Evolutionary conservation across 768 basidiomycete species (phyloP), one percentile per base, ranked within the genome.

Genomic region (Russula ochroleuca): DNA sequence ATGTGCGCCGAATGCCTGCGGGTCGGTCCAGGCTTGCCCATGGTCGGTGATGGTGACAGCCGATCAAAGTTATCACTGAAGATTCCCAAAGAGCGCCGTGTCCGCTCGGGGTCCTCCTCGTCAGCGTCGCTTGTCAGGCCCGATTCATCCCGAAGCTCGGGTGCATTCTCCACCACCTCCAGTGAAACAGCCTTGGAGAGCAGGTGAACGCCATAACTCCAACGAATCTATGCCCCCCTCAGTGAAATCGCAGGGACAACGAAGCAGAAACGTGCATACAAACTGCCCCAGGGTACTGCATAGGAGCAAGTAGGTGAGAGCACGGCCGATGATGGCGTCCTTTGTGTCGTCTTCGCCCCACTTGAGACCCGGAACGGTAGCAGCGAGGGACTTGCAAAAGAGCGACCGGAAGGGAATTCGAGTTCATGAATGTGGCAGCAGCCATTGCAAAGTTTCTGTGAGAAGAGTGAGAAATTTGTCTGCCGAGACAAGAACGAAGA

Each of bases 281-380:
- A 98, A 85, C 94, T 96, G 96, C 49, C 97, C 97, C 37, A 98
- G 80, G 0, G 95, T 97, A 63, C 91, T 94, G 73, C 95, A 95
- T 23, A 98, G 79, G 8, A 97, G 92, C 50, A 96, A 82, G 71
- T 96, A 95, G 0, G 89, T 90, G 61, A 96, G 77, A 0, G 92
- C 93, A 9, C 97, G 83, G 35, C 95, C 95, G 35, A 98, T 81
- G 91, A 96, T 98, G 25, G 87, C 85, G 67, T 95, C 82, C 68
- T 84, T 81, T 70, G 84, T 90, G 72, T 98, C 95, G 59, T 90
- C 84, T 3, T 77, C 66, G 10, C 81, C 87, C 92, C 94, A 94
- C 70, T 88, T 89, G 37, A 96, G 80, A 5, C 85, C 85, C 0
- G 87, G 86, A 0, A 96, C 92, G 14, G 90, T 88, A 60, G 88